These are phyloP conservation scores for Kurtzmaniella natalensis DNA, from an alignment of 1,139 yeast genomes.

Conservation along the genomic window DNA sequence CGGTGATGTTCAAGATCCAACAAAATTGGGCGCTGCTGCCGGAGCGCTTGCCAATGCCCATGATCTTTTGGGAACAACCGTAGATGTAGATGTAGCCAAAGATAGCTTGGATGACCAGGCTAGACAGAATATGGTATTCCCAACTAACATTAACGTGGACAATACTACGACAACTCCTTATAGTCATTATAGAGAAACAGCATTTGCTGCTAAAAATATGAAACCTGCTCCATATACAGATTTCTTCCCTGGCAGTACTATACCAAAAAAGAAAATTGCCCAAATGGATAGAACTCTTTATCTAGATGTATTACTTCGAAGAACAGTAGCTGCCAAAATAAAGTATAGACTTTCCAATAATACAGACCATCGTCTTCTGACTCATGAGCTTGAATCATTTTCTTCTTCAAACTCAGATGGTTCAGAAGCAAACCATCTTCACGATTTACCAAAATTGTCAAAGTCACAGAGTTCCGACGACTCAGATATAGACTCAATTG, in stretches of 20 bases:
- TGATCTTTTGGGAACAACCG: conserved; percentile 8
- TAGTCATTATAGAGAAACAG: conserved; percentile 23
- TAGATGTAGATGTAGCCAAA: neutral
- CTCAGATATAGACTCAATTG: conserved; percentile 20
- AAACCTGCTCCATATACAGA: conserved; percentile 23
- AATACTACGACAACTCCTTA: conserved; percentile 10
- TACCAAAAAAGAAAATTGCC: conserved; percentile 19
- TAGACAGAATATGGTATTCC: neutral
- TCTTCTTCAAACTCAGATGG: conserved; percentile 4
- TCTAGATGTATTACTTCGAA: conserved; percentile 34
- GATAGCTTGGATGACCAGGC: neutral
- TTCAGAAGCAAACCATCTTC: neutral
- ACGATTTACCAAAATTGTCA: conserved; percentile 6
- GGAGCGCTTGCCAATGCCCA: conserved; percentile 5
- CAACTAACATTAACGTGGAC: neutral
- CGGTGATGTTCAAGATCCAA: conserved; percentile 2
- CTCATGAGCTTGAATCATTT: conserved; percentile 6
- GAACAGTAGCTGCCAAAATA: conserved; percentile 43
- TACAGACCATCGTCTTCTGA: conserved; percentile 3
- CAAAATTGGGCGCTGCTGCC: conserved; percentile 3
- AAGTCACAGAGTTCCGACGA: conserved; percentile 13
- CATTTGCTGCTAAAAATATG: conserved; percentile 19
- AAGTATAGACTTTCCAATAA: conserved; percentile 29
- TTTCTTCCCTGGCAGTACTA: conserved; percentile 27
- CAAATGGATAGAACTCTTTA: conserved; percentile 28